Percentiles rank a stretch among this genome's conserved stretches.
Evolutionary conservation across 306 rosid genomes (phyloP).

Genomic region (Medicago truncatula): MtrunA17r5.0-ANR NC_053049.1:4107001-4107500

Average conservation of each 20-base stretch:
- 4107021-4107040: conserved; percentile 50
- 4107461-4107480: conserved; percentile 57
- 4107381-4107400: conserved; percentile 57
- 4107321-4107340: conserved; percentile 52
- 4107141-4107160: conserved; percentile 96
- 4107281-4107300: conserved; percentile 76
- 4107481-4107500: conserved; percentile 66
- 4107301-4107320: conserved; percentile 57
- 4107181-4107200: conserved; percentile 68
- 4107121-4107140: conserved; percentile 63
- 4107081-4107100: conserved; percentile 88
- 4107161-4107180: conserved; percentile 70
- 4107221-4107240: conserved; percentile 59
- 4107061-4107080: conserved; percentile 65
- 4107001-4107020: conserved; percentile 4
- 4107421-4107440: conserved; percentile 60
- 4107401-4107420: conserved; percentile 51
- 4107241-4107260: conserved; percentile 47
- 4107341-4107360: conserved; percentile 75
- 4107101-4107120: conserved; percentile 48
- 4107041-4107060: conserved; percentile 53
- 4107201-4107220: conserved; percentile 84
- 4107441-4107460: conserved; percentile 51
- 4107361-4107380: conserved; percentile 56
- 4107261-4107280: conserved; percentile 55